Evolutionary conservation across 179 eudicot genomes (phyloP).

Genomic region (Camellia oleifera): DNA sequence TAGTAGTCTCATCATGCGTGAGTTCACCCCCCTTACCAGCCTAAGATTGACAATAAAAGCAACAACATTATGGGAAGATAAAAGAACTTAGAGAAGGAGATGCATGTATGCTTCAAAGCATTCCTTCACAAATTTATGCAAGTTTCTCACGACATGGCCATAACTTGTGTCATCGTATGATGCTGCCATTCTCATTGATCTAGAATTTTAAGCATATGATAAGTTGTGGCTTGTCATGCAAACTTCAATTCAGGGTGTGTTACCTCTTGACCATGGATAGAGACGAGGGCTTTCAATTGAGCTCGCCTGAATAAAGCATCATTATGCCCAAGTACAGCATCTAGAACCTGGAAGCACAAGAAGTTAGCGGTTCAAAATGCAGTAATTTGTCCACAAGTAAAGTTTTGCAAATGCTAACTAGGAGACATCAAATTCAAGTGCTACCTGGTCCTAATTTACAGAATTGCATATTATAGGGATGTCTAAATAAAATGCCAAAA

Average conservation of each 20-base stretch:
- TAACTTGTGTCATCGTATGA: neutral
- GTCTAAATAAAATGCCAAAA: neutral
- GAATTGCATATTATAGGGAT: neutral
- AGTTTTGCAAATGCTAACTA: neutral
- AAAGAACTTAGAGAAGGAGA: neutral
- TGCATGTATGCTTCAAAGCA: neutral
- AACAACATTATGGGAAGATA: neutral
- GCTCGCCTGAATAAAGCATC: slow-evolving; percentile 91
- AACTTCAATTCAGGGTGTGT: neutral
- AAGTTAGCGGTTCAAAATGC: slow-evolving; percentile 1
- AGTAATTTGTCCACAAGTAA: neutral
- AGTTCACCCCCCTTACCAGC: slow-evolving; percentile 99
- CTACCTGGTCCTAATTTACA: neutral
- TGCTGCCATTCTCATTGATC: neutral
- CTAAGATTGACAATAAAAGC: slow-evolving; percentile 31
- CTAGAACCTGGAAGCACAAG: slow-evolving; percentile 59
- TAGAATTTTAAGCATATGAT: neutral
- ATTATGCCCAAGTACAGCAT: slow-evolving; percentile 71
- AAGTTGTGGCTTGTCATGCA: neutral
- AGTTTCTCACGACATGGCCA: neutral
- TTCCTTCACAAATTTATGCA: neutral
- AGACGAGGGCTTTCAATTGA: slow-evolving; percentile 88
- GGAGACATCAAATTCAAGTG: neutral
- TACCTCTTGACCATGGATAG: slow-evolving; percentile 94
- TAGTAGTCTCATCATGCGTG: slow-evolving; percentile 92